phyloP scores from a whole-genome alignment of 2,329 filamentous ascomycete species.

The Tolypocladium sp. region DNA sequence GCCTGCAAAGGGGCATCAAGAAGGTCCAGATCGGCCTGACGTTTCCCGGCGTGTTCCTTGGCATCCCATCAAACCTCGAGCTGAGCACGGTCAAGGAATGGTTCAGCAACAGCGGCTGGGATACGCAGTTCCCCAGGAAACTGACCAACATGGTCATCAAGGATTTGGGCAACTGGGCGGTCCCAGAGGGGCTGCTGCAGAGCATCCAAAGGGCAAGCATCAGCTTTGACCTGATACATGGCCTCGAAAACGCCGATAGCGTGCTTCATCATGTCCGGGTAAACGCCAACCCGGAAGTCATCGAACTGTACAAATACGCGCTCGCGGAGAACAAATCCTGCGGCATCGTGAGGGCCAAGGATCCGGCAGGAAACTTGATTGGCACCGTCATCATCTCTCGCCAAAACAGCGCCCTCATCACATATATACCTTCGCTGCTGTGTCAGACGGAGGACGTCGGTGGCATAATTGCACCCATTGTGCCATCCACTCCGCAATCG shows the following conservation, averaged over 20 bases:
- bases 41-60: slow-evolving; percentile 78
- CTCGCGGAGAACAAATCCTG: slow-evolving; percentile 63
- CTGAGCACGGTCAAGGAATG: slow-evolving; percentile 52
- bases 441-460: slow-evolving; percentile 52
- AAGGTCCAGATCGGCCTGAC: slow-evolving; percentile 74
- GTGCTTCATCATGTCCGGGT: slow-evolving; percentile 68
- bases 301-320: slow-evolving; percentile 71
- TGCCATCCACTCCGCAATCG: slow-evolving; percentile 59
- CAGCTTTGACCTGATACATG: slow-evolving; percentile 76
- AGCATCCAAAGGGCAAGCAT: slow-evolving; percentile 64
- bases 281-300: slow-evolving; percentile 65
- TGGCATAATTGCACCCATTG: slow-evolving; percentile 72
- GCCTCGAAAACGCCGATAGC: slow-evolving; percentile 63
- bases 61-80: slow-evolving; percentile 56
- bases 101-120: slow-evolving; percentile 90
- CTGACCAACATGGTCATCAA: slow-evolving; percentile 62
- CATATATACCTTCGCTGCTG: slow-evolving; percentile 60
- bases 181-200: slow-evolving; percentile 68
- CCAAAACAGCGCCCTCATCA: slow-evolving; percentile 56
- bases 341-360: slow-evolving; percentile 76
- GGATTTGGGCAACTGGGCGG: slow-evolving; percentile 63
- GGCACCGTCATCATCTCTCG: slow-evolving; percentile 76
- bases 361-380: slow-evolving; percentile 55
- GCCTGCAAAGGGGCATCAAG: slow-evolving; percentile 61
- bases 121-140: slow-evolving; percentile 50